Conservation (phyloP, 257 asterid species). For the Solanum medicagineum region DNA sequence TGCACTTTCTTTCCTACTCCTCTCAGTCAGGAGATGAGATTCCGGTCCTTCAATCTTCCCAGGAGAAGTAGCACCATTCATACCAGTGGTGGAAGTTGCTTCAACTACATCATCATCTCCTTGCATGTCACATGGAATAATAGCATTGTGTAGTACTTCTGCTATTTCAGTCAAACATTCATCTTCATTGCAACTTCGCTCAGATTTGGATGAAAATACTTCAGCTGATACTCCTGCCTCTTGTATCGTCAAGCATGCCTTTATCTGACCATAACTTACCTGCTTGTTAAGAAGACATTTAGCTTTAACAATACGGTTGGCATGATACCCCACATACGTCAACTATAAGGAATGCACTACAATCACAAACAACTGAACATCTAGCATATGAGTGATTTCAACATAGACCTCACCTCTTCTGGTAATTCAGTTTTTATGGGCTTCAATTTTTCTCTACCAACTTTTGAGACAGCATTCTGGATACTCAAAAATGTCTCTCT, state of each 20-base stretch:
- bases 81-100: neutral
- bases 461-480: slow-evolving; percentile 40
- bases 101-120: slow-evolving; percentile 1
- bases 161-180: slow-evolving; percentile 15
- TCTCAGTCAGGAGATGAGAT: slow-evolving; percentile 3
- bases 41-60: slow-evolving; percentile 2
- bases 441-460: slow-evolving; percentile 71
- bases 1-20: neutral
- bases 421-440: slow-evolving; percentile 82
- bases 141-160: slow-evolving; percentile 4
- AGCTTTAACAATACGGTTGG: neutral
- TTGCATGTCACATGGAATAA: neutral
- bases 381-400: neutral
- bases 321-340: neutral
- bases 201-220: slow-evolving; percentile 13
- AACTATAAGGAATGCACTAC: neutral
- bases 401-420: slow-evolving; percentile 55
- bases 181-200: slow-evolving; percentile 10
- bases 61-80: neutral
- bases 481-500: slow-evolving; percentile 31
- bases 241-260: slow-evolving; percentile 42
- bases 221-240: slow-evolving; percentile 39
- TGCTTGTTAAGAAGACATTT: slow-evolving; percentile 6
- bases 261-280: slow-evolving; percentile 67
- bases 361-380: neutral